Evolutionary conservation across 495 filamentous ascomycete species (phyloP), one percentile per base, ranked within the genome.

Genomic region (Trypethelium eluteriae): DNA sequence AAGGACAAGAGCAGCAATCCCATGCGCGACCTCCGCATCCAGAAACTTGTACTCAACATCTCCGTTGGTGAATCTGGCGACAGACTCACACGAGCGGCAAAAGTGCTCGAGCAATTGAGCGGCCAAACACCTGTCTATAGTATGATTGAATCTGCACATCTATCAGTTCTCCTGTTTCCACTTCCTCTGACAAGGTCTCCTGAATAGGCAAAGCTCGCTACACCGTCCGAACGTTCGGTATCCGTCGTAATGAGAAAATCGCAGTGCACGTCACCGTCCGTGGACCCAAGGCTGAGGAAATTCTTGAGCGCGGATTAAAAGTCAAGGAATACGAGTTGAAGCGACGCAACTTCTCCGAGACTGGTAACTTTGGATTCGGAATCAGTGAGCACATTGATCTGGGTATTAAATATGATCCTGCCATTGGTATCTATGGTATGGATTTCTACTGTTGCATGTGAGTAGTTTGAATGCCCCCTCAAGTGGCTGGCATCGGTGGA

Each of bases 401-500:
- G 76, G 95, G 95, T 75, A 98, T 99, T 89, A 99, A 99, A 88
- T 98, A 98, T 84, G 94, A 98, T 87, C 94, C 94, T 68, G 90
- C 86, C 66, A 98, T 98, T 74, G 93, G 93, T 86, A 98, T 99
- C 82, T 99, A 99, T 86, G 95, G 95, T 81, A 99, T 99, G 95
- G 95, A 99, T 85, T 99, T 99, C 86, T 99, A 96, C 89, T 91
- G 88, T 89, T 97, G 93, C 91, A 99, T 99, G 95, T 88, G 74
- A 82, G 85, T 74, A 70, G 57, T 35, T 34, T 36, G 18, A 50
- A 3, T n/a, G 39, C 16, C 12, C 32, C 14, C 49, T 10, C 25
- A 11, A 9, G 0, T 39, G 53, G 36, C 32, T 47, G 36, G 50
- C 32, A 39, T 25, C 25, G 34, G 6, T 12, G 14, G 14, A 1